phyloP scores from a whole-genome alignment of 306 rosid species.

The Lagenaria siceraria region DNA sequence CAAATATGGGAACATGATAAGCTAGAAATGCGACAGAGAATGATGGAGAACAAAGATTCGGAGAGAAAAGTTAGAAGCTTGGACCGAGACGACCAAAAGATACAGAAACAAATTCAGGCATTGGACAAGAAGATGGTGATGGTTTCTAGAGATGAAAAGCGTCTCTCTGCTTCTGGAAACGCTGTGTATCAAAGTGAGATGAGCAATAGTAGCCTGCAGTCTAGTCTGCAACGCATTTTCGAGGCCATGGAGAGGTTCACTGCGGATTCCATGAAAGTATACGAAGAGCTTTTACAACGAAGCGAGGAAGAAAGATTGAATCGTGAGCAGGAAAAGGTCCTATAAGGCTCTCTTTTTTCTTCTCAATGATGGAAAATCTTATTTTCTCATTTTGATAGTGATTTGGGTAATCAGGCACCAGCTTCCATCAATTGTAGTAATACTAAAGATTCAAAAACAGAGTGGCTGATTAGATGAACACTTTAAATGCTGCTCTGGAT shows the following conservation, averaged over 20 bases:
- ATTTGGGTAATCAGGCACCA: conserved; percentile 6
- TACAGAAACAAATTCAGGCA: conserved; percentile 81
- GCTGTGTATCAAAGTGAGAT: conserved; percentile 66
- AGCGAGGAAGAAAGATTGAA: conserved; percentile 44
- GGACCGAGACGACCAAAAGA: conserved; percentile 81
- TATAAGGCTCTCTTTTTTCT: conserved; percentile 4
- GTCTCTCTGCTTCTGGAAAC: conserved; percentile 39
- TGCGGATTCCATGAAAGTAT: conserved; percentile 47
- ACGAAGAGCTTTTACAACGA: conserved; percentile 72
- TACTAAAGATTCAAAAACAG: background rate
- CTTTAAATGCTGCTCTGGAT: background rate
- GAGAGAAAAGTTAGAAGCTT: conserved; percentile 58
- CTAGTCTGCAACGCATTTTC: conserved; percentile 72
- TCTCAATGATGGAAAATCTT: background rate
- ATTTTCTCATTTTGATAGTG: background rate
- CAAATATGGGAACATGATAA: conserved; percentile 84
- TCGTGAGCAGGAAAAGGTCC: conserved; percentile 26
- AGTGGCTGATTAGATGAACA: background rate
- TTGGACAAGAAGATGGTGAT: conserved; percentile 54
- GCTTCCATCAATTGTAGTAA: background rate
- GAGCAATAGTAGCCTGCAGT: conserved; percentile 59
- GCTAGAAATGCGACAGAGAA: conserved; percentile 53
- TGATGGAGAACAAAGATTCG: conserved; percentile 59
- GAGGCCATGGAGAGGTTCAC: conserved; percentile 96
- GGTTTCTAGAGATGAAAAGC: conserved; percentile 41